Base-by-base conservation (phyloP, 2,329 filamentous ascomycete species). In the Ophiocordyceps sinensis region DNA sequence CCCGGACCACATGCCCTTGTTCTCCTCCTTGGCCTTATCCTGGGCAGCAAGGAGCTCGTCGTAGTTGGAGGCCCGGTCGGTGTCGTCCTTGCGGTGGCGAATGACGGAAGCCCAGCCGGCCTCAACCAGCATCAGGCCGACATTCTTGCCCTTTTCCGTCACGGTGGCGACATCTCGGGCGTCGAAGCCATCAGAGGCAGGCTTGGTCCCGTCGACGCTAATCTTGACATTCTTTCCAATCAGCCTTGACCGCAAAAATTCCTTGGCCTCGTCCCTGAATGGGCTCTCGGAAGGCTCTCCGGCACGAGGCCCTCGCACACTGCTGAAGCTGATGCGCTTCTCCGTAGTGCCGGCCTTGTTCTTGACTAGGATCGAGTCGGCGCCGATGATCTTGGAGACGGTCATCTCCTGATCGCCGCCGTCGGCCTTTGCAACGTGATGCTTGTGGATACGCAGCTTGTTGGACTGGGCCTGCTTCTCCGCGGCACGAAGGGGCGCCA, bases 211-310 rank as follows among this genome's bases (percentile, higher is more conserved):
- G 57, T 98, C 88, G 44, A 94, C 78, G 41, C 75, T 82, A 43
- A 95, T 77, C 59, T 82, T 85, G 49, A 96, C 86, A 50, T 94
- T 85, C 70, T 98, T 98, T 45, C 88, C 91, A 54, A 98, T 98
- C 28, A 95, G 63, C 60, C 81, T 86, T 71, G 94, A 94, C 42
- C 91, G 80, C 48, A 96, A 62, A 57, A 89, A 96, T 59, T 98
- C 91, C 68, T 98, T 98, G 28, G 91, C 89, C 57, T 95, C 89
- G 12, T 91, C 83, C 50, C 79, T 75, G 68, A 89, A 98, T 0
- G 87, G 86, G 34, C 85, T 75, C 62, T 96, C 89, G 43, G 85
- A 82, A 17, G 85, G 75, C 59, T 96, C 89, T 38, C 79, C 82
- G 3, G 83, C 75, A 56, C 94, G 88, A n/a, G 91, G 91, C 43